Percentiles rank a stretch among this genome's conserved stretches.
Evolutionary conservation across 768 basidiomycete species (phyloP).

Genomic region (Steccherinum ochraceum): DNA sequence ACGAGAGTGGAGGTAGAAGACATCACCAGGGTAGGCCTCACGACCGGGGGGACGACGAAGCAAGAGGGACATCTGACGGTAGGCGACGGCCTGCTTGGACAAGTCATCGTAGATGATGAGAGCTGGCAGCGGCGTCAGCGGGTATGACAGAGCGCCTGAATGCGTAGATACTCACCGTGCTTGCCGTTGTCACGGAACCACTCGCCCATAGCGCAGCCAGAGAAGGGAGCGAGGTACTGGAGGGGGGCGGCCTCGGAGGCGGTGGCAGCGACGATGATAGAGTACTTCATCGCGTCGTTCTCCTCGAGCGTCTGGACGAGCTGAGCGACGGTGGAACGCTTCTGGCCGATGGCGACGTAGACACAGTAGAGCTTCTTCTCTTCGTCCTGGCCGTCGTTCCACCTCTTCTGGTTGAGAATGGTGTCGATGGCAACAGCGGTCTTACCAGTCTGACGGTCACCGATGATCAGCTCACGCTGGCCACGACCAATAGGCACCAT

Average conservation of each 20-base stretch:
- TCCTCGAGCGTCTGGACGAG: constrained; percentile 99
- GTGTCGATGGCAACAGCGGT: constrained; percentile 99
- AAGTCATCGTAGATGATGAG: constrained; percentile 99
- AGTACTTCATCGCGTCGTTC: constrained; percentile 99
- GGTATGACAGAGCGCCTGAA: too few relatives aligned
- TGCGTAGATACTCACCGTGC: constrained; percentile 74
- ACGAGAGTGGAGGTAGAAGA: constrained; percentile 99
- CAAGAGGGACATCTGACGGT: constrained; percentile 99
- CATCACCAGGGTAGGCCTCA: constrained; percentile 99
- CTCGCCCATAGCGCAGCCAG: constrained; percentile 99
- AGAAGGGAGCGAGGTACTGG: constrained; percentile 99
- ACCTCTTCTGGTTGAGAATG: constrained; percentile 99
- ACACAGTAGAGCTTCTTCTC: constrained; percentile 99
- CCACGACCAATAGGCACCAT: constrained; percentile 99
- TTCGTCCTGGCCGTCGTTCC: constrained; percentile 98
- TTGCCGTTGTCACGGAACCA: constrained; percentile 99
- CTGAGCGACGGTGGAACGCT: constrained; percentile 99
- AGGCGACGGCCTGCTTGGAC: constrained; percentile 99
- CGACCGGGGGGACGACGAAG: constrained; percentile 99
- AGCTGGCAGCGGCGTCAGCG: constrained; percentile 42
- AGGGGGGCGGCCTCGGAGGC: constrained; percentile 99
- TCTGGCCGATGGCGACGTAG: constrained; percentile 98
- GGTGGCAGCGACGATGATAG: constrained; percentile 98
- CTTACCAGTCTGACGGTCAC: constrained; percentile 99
- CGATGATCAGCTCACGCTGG: constrained; percentile 99